Base-by-base conservation (phyloP, 2,329 filamentous ascomycete species). In the Madurella fahalii region DNA sequence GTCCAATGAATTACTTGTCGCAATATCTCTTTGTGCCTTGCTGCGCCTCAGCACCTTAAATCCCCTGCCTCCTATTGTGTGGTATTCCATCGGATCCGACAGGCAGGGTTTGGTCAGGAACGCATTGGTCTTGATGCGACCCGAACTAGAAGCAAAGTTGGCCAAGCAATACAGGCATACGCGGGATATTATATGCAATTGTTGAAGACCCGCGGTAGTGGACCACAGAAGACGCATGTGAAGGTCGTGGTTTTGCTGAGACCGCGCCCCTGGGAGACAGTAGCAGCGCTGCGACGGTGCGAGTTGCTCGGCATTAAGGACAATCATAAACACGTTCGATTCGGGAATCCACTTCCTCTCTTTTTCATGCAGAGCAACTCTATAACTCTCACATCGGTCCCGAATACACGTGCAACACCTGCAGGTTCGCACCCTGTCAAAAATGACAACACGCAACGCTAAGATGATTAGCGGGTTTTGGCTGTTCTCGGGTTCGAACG, bases 31-130 rank as follows among this genome's bases (percentile, higher is more conserved):
- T 25, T 47, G 51, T 52, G 50, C 46, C 58, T 45, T 56, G 42
- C 59, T 62, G 50, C 53, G 62, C 57, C 61, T 55, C 59, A 59
- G 53, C 58, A 63, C 61, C 53, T 62, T 63, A 62, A 63, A 63
- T 62, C 62, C 58, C 56, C 34, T 54, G 17, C 40, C 32, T 39
- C 16, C 17, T 47, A 15, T 9, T 4, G 40, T 15, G 46, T 32
- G 17, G 54, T 20, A 43, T 41, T 32, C 31, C 40, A 40, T 39
- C 39, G 9, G n/a, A 18, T 43, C 15, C 8, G 42, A 30, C 30
- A 43, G 32, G 42, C 47, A 47, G 20, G 39, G 41, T 17, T 41
- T 18, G 25, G 7, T 30, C 31, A 42, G 47, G 49, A 52, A 41
- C 46, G 12, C 5, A 12, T 42, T 47, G 32, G 25, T 25, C 40